Conservation (phyloP, 1,284 basidiomycete genomes). For the Pseudozyma sp. region DNA sequence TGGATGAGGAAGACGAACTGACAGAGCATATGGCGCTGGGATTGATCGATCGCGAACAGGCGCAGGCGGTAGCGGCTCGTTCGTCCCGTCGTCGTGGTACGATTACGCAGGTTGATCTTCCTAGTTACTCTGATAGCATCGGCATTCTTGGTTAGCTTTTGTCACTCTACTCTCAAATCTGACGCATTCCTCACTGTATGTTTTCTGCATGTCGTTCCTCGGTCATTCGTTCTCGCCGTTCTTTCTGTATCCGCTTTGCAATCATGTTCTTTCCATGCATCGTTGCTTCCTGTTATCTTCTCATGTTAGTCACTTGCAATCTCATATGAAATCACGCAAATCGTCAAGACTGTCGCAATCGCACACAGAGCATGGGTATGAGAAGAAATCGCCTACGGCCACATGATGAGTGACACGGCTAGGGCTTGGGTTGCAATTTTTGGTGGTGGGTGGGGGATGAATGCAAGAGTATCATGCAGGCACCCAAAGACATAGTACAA, state of each 20-base stretch:
- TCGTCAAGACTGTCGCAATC: background rate
- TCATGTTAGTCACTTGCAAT: background rate
- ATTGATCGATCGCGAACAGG: constrained; percentile 41
- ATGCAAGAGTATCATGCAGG: constrained; percentile 9
- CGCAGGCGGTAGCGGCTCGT: constrained; percentile 28
- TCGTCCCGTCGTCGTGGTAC: constrained; percentile 23
- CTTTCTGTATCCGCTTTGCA: background rate
- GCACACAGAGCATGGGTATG: too few relatives aligned
- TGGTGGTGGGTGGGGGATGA: constrained; percentile 5
- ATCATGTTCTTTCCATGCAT: background rate
- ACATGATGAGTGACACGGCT: constrained; percentile 2
- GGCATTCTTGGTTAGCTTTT: constrained; percentile 35
- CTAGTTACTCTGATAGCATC: constrained; percentile 48
- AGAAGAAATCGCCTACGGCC: constrained; percentile 15
- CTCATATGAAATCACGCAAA: constrained; percentile 1
- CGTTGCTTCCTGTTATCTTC: too few relatives aligned
- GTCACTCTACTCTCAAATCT: background rate
- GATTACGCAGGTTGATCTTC: constrained; percentile 19
- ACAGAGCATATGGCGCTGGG: constrained; percentile 49
- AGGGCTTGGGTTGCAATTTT: constrained; percentile 38
- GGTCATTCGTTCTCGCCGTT: background rate
- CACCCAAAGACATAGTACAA: constrained; percentile 30
- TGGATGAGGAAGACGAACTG: constrained; percentile 42
- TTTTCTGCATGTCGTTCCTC: constrained; percentile 7
- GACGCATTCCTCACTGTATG: background rate